phyloP scores from a whole-genome alignment of 345 rosid species.

The Xanthoceras sorbifolium region DNA sequence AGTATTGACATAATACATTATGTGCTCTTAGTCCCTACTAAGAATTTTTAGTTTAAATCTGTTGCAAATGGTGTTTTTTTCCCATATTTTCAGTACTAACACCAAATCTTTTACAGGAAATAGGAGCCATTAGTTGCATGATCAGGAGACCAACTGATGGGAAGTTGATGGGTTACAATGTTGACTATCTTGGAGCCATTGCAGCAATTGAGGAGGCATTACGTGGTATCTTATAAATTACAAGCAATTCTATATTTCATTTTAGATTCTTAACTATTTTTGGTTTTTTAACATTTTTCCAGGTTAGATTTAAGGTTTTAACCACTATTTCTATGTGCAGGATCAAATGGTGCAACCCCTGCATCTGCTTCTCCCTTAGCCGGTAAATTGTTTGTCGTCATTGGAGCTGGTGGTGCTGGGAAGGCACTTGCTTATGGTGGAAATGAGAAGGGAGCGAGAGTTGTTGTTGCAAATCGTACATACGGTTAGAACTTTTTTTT shows the following conservation, averaged over 20 bases:
- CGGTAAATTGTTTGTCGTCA: constrained; percentile 58
- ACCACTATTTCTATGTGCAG: constrained; percentile 24
- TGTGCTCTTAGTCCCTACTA: neutral
- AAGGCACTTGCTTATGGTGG: constrained; percentile 69
- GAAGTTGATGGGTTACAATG: constrained; percentile 52
- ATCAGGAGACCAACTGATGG: constrained; percentile 55
- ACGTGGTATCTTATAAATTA: constrained; percentile 37
- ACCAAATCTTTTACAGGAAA: constrained; percentile 36
- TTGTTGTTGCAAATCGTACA: constrained; percentile 58
- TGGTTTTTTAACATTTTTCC: neutral
- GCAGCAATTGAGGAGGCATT: constrained; percentile 63
- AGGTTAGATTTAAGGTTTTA: neutral
- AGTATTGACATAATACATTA: neutral
- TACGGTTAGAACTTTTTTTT: constrained; percentile 38
- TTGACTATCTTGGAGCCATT: constrained; percentile 65
- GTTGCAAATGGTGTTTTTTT: neutral
- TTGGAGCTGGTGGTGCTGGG: constrained; percentile 77
- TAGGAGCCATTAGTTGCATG: constrained; percentile 64
- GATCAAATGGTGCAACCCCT: constrained; percentile 36
- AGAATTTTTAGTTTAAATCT: neutral
- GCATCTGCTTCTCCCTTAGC: constrained; percentile 51
- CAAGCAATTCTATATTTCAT: neutral
- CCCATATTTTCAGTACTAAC: neutral
- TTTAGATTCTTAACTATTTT: neutral
- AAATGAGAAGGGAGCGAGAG: constrained; percentile 62